These are phyloP conservation scores for Elsinoe australis DNA, from an alignment of 2,329 filamentous ascomycete species.

Conservation along the genomic window DNA sequence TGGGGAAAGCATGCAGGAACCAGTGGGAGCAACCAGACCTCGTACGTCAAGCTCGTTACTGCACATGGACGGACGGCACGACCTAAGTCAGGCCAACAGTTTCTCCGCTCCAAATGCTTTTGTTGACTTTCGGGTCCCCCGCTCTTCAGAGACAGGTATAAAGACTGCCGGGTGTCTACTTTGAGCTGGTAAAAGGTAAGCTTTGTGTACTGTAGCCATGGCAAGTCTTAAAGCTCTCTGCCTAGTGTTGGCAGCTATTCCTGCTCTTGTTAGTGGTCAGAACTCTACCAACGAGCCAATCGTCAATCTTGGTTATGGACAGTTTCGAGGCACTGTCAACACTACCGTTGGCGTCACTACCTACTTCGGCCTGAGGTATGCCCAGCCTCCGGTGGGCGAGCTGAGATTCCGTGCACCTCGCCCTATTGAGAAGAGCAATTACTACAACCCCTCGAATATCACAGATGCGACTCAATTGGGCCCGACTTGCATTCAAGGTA, in stretches of 20 bases:
- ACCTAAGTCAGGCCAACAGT: no score
- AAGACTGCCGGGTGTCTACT: not conserved
- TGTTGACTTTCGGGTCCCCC: conserved; percentile 7
- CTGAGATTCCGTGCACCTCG: conserved; percentile 29
- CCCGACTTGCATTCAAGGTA: conserved; percentile 27
- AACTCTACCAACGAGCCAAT: conserved; percentile 17
- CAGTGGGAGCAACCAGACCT: not conserved
- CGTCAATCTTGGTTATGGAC: conserved; percentile 21
- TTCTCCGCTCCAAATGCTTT: conserved; percentile 4
- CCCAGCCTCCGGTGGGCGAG: conserved; percentile 26
- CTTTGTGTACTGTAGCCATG: not conserved
- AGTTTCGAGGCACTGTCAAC: conserved; percentile 18
- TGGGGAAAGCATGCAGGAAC: conserved; percentile 6
- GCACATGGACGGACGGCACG: not conserved
- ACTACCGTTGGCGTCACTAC: conserved; percentile 19
- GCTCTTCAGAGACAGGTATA: no score
- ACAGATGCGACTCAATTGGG: conserved; percentile 26
- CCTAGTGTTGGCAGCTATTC: no score
- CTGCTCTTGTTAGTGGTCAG: no score
- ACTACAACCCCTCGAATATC: conserved; percentile 21
- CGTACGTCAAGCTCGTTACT: no score
- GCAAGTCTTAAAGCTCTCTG: not conserved
- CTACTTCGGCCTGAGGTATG: conserved; percentile 27
- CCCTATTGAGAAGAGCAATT: conserved; percentile 25
- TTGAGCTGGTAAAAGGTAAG: not conserved